A percentile compares a stretch with the other conserved stretches of the same genome.
Evolutionary conservation across 768 basidiomycete species (phyloP).

Genomic region (Cubamyces lactineus): DNA sequence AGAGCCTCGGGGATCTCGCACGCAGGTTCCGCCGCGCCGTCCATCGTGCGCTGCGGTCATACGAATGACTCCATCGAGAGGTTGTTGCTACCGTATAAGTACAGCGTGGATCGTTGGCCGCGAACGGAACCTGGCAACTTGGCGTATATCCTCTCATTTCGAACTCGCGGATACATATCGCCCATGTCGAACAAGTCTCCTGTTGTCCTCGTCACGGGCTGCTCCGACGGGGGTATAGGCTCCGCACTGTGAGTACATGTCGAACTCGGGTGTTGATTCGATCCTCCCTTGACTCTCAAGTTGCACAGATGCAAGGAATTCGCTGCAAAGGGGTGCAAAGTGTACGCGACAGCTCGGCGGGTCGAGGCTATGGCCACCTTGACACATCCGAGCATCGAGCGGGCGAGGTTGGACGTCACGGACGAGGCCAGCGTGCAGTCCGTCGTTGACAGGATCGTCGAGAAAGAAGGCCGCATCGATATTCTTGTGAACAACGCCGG

Average conservation of each 20-base stretch:
- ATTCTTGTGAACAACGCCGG: constrained; percentile 82
- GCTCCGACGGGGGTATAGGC: constrained; percentile 13
- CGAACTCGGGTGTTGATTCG: too few relatives aligned
- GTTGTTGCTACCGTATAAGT: too few relatives aligned
- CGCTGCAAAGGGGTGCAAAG: constrained; percentile 63
- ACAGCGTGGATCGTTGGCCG: too few relatives aligned
- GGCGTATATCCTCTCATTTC: too few relatives aligned
- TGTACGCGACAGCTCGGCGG: constrained; percentile 75
- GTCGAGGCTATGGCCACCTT: constrained; percentile 64
- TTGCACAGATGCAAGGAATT: constrained; percentile 67
- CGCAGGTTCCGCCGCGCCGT: too few relatives aligned
- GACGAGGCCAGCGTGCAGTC: constrained; percentile 55
- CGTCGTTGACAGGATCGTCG: constrained; percentile 54
- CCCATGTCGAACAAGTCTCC: not conserved
- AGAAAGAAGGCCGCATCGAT: constrained; percentile 65
- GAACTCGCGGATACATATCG: not conserved
- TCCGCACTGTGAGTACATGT: not conserved
- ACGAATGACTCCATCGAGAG: too few relatives aligned
- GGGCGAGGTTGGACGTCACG: constrained; percentile 64
- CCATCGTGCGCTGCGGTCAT: too few relatives aligned
- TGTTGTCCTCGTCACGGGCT: constrained; percentile 6
- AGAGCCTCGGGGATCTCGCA: too few relatives aligned
- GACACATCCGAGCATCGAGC: constrained; percentile 46
- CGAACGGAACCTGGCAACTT: too few relatives aligned
- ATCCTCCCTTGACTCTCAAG: too few relatives aligned